Percentiles rank a stretch among this genome's conserved stretches.
Evolutionary conservation across 768 basidiomycete species (phyloP).

Genomic region (Gelatoporia subvermispora): DNA sequence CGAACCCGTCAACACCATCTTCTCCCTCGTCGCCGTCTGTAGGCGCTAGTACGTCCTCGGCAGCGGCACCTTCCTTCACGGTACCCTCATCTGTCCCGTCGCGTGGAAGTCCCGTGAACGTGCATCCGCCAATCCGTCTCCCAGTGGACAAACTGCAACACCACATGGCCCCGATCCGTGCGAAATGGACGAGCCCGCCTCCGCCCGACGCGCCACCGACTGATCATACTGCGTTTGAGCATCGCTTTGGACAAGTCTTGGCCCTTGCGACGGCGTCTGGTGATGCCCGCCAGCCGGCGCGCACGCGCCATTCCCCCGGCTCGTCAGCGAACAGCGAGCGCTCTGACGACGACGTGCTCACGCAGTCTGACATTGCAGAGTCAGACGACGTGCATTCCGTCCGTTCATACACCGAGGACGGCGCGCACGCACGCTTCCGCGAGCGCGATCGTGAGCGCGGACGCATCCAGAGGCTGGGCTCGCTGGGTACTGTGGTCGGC

Average conservation of each 20-base stretch:
- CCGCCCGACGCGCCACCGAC: conserved; percentile 68
- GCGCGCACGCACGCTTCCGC: conserved; percentile 10
- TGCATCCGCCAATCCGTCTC: conserved; percentile 33
- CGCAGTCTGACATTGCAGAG: conserved; percentile 52
- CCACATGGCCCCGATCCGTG: conserved; percentile 77
- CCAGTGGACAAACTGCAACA: conserved; percentile 42
- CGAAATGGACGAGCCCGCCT: conserved; percentile 84
- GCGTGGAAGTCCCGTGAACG: conserved; percentile 3
- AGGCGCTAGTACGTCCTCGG: neutral
- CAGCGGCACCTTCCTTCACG: neutral
- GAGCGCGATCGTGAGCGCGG: conserved; percentile 9
- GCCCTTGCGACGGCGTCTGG: conserved; percentile 65
- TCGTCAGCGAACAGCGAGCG: conserved; percentile 59
- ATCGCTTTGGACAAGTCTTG: conserved; percentile 58
- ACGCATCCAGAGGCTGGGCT: neutral
- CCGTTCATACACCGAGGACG: conserved; percentile 56
- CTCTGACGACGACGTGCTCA: conserved; percentile 54
- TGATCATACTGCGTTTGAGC: conserved; percentile 64
- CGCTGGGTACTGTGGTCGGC: too few relatives aligned
- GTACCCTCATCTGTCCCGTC: conserved; percentile 2
- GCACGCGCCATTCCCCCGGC: conserved; percentile 17
- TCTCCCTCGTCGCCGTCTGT: conserved; percentile 11
- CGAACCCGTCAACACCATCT: conserved; percentile 11
- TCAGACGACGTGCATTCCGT: conserved; percentile 71
- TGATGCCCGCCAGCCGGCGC: conserved; percentile 51